These are phyloP conservation scores for Astragalus glycyphyllos DNA, from an alignment of 306 rosid genomes.

Conservation along the genomic window DNA sequence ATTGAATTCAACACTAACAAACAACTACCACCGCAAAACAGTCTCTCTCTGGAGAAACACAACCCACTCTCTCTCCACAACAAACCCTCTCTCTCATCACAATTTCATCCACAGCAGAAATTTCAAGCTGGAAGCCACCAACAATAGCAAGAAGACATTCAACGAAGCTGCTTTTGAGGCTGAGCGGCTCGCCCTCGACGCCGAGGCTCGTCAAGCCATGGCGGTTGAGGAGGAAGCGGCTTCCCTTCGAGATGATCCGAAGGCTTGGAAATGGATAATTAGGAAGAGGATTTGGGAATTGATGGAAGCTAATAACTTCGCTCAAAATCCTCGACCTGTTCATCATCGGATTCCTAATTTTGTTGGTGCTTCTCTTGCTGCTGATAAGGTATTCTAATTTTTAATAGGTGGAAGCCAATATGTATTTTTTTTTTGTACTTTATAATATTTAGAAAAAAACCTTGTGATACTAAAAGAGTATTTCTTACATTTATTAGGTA, in stretches of 20 bases:
- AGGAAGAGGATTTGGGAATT: constrained; percentile 90
- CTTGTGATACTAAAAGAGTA: too few relatives aligned
- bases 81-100: constrained; percentile 31
- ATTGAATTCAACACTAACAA: background rate
- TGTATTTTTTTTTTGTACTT: too few relatives aligned
- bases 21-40: background rate
- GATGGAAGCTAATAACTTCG: constrained; percentile 73
- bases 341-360: constrained; percentile 96
- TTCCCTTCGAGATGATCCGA: constrained; percentile 59
- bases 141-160: constrained; percentile 39
- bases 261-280: constrained; percentile 95
- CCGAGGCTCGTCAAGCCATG: constrained; percentile 75
- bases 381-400: constrained; percentile 56
- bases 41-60: constrained; percentile 21
- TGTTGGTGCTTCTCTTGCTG: constrained; percentile 76
- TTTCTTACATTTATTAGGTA: too few relatives aligned
- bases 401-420: too few relatives aligned
- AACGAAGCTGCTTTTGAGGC: constrained; percentile 83
- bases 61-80: constrained; percentile 16
- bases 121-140: constrained; percentile 41
- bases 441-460: too few relatives aligned
- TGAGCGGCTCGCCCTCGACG: constrained; percentile 72
- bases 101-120: background rate
- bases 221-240: constrained; percentile 47
- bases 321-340: constrained; percentile 82